Base-by-base conservation (phyloP, 1,284 basidiomycete genomes). In the Naganishia sp. region DNA sequence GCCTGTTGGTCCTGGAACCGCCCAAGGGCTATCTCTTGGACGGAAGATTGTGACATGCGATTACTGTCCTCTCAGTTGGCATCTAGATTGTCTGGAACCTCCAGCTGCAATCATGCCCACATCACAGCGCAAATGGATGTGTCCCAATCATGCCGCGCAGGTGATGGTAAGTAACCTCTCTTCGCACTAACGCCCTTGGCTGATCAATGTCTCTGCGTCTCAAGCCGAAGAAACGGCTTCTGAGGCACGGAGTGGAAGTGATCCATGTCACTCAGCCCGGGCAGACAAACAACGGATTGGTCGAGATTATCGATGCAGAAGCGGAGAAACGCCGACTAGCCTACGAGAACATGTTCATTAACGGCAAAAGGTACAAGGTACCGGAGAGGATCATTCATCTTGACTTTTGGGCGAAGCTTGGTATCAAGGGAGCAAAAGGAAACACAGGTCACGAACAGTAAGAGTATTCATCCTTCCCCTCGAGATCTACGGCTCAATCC, bases 81-180 rank as follows among this genome's bases (percentile, higher is more conserved):
- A 99, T 78, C 85, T 98, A 64, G 95, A 99, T 77, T 99, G 95
- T 75, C 82, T 99, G 42, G 88, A 90, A 72, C 96, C 95, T 21
- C 95, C 96, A 2, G 82, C 97, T 72, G 83, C 88, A 23, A 84
- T 84, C 53, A 88, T 98, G 86, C 96, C 96, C 3, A 85, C 88
- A 31, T 86, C 89, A 65, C 87, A 86, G 70, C 88, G 88, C 81
- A 96, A 94, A 79, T 99, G 96, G 95, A 97, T 95, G 92, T 99
- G 95, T 80, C 96, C 96, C 2, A 92, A 94, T 74, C 95, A 99
- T 77, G 87, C 88, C 33, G 91, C 95, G 69, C 87, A 88, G 69
- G 84, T 89, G 66, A 78, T 90, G 69, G 76, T 77, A 61, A 66
- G 68, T 68, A 18, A 73, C 73, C 36, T 66, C 72, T 64, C 52